Evolutionary conservation across 2,329 filamentous ascomycete species (phyloP).

Genomic region (Clarireedia paspali): DNA sequence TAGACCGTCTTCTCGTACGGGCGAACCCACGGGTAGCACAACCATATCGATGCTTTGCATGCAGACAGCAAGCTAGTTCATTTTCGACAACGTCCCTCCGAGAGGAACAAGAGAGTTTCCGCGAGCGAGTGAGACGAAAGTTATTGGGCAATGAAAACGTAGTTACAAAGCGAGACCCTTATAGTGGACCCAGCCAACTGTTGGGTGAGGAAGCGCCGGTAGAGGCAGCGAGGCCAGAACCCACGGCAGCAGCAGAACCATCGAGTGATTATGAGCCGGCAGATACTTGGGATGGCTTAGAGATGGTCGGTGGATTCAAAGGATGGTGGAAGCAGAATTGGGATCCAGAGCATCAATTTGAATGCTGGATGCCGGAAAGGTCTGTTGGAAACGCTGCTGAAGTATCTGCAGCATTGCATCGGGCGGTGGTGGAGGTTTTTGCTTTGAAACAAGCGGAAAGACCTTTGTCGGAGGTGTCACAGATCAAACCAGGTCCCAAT

Average conservation of each 20-base stretch:
- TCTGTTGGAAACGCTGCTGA: slow-evolving; percentile 30
- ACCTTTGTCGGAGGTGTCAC: slow-evolving; percentile 18
- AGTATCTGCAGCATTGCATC: slow-evolving; percentile 39
- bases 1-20: slow-evolving; percentile 21
- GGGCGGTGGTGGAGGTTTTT: slow-evolving; percentile 48
- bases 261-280: slow-evolving; percentile 36
- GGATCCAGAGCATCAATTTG: slow-evolving; percentile 32
- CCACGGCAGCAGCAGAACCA: slow-evolving; percentile 8
- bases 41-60: slow-evolving; percentile 22
- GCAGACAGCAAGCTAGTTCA: slow-evolving; percentile 20
- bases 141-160: slow-evolving; percentile 41
- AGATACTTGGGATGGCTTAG: slow-evolving; percentile 43
- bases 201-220: slow-evolving; percentile 17
- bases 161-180: slow-evolving; percentile 39
- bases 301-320: slow-evolving; percentile 43
- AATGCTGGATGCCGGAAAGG: slow-evolving; percentile 33
- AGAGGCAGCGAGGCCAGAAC: slow-evolving; percentile 5
- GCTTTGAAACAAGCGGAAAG: slow-evolving; percentile 38
- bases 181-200: slow-evolving; percentile 31
- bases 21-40: slow-evolving; percentile 7
- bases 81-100: slow-evolving; percentile 25
- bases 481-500: slow-evolving; percentile 11
- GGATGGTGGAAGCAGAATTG: slow-evolving; percentile 34
- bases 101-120: slow-evolving; percentile 26
- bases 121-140: slow-evolving; percentile 38